Percentiles rank a stretch among this genome's conserved stretches.
phyloP scores from a whole-genome alignment of 148 eudicot genomes.

The Rhododendron ovatum region DNA sequence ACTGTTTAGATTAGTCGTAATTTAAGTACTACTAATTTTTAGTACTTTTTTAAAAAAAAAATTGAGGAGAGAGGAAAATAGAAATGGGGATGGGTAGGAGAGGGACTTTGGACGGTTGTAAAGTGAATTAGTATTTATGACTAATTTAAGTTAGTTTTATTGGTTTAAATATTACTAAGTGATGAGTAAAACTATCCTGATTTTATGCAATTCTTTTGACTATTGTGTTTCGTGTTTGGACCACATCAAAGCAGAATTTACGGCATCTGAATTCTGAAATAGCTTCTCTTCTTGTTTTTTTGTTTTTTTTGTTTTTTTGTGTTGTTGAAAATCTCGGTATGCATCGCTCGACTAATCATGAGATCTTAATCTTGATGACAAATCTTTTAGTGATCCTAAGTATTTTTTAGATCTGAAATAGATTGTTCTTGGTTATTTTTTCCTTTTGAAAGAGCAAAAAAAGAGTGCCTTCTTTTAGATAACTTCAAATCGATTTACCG shows the following conservation, averaged over 20 bases:
- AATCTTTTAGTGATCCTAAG: too few relatives aligned
- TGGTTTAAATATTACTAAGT: not conserved
- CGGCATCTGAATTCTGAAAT: not conserved
- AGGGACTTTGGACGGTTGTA: not conserved
- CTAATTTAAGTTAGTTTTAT: not conserved
- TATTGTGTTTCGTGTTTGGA: not conserved
- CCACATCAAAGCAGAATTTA: not conserved
- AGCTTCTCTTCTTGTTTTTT: not conserved
- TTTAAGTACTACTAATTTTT: conserved; percentile 10
- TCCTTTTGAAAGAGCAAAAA: too few relatives aligned
- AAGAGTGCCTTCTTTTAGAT: too few relatives aligned
- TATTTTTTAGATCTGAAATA: not conserved
- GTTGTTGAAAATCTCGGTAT: too few relatives aligned
- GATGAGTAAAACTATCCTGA: not conserved
- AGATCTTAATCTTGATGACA: not conserved
- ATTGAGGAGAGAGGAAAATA: not conserved
- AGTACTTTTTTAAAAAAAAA: not conserved
- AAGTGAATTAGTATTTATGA: not conserved
- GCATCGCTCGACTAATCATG: not conserved
- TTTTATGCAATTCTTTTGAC: not conserved
- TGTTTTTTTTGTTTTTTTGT: not conserved
- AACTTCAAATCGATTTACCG: too few relatives aligned
- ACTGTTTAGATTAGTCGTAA: not conserved
- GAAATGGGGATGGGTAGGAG: not conserved
- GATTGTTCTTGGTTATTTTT: too few relatives aligned